Base-by-base conservation (phyloP, 805 yeast genomes). In the Candida orba region DNA sequence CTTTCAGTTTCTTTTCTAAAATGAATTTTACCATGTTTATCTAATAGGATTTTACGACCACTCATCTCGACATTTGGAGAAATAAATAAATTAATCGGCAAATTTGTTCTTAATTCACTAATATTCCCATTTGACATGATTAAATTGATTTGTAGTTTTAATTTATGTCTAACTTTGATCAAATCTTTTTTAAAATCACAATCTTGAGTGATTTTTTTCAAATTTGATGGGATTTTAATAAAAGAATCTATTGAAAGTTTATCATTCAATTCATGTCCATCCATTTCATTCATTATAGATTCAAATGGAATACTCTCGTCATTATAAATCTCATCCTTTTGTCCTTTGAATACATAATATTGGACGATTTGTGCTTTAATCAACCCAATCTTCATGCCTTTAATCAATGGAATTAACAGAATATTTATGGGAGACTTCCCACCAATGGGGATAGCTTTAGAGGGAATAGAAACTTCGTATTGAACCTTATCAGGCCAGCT, bases 401-500 rank as follows among this genome's bases (percentile, higher is more conserved):
- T 90, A 42, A 77, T 65, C 37, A 90, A 70, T 0, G 98, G 97
- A 24, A 83, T 81, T 52, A 90, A 59, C 52, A 77, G 70, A 41
- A 90, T 72, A 44, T 78, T 77, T 6, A 91, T 72, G 2, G 87
- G 84, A 6, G 85, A 70, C 1, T 71, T 66, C 0, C 90, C 78
- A 5, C 98, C 98, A 37, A 90, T 78, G 1, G 96, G 89, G 8
- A 87, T 78, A 1, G 96, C 95, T 51, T 83, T 79, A 20, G 89
- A 75, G 0, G 97, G 96, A 4, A 88, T 79, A 44, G 83, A 81
- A 44, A 91, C 78, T 14, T 87, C 79, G 62, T 91, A 90, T 60
- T 90, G 96, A 36, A 91, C 80, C 59, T 87, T 88, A 41, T 77
- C 70, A 2, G 95, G 91, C 95, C 96, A 87, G 4, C 89, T 84